These are phyloP conservation scores for Penicillium sp. DNA, from an alignment of 2,329 filamentous ascomycete genomes.

Conservation along the genomic window DNA sequence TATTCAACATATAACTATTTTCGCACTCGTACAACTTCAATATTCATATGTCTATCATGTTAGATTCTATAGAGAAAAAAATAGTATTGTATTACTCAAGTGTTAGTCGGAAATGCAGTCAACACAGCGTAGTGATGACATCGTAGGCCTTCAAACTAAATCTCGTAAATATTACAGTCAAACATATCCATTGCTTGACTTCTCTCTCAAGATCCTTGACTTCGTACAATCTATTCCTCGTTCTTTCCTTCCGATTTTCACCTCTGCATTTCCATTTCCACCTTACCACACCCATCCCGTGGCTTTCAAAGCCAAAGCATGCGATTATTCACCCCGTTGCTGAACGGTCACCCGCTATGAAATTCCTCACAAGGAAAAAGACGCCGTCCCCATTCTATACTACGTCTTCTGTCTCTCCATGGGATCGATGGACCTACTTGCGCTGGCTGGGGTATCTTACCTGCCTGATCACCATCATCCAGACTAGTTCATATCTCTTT, in stretches of 20 bases:
- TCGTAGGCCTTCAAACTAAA: constrained; percentile 1
- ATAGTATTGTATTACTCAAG: not conserved
- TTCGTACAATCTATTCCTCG: not conserved
- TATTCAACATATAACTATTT: not conserved
- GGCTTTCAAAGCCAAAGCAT: not conserved
- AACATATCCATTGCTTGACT: not conserved
- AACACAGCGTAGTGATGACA: constrained; percentile 21
- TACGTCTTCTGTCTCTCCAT: not conserved
- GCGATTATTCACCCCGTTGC: not conserved
- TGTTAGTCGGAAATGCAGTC: constrained; percentile 9
- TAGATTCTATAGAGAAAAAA: not conserved
- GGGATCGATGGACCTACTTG: constrained; percentile 8
- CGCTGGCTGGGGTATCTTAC: constrained; percentile 13
- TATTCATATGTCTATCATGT: not conserved
- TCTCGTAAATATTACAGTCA: not conserved
- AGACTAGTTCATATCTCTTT: constrained; percentile 7
- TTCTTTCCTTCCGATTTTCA: not conserved
- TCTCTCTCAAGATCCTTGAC: not conserved
- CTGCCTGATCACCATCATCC: constrained; percentile 9
- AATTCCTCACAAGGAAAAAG: not conserved
- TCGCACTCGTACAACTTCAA: not conserved
- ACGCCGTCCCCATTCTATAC: constrained; percentile 2
- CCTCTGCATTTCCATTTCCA: not conserved
- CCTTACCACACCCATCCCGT: not conserved
- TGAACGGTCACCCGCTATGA: not conserved